These are phyloP conservation scores for Mycena rebaudengoi DNA, from an alignment of 768 basidiomycete genomes.

Conservation along the genomic window DNA sequence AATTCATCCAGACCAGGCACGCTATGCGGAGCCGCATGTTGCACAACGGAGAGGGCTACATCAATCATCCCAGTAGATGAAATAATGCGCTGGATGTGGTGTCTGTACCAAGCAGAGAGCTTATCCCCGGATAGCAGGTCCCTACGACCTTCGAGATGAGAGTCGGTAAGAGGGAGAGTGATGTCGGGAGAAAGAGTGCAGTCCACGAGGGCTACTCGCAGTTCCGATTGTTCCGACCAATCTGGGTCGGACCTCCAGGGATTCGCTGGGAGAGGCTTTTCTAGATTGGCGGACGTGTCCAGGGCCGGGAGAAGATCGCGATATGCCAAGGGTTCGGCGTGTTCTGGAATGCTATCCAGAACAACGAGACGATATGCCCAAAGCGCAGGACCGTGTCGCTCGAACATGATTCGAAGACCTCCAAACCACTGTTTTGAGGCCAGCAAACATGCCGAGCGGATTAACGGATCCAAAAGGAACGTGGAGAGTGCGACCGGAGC, in stretches of 20 bases:
- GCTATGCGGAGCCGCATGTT: constrained; percentile 86
- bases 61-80: constrained; percentile 78
- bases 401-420: constrained; percentile 65
- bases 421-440: constrained; percentile 69
- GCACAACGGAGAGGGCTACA: constrained; percentile 78
- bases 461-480: constrained; percentile 70
- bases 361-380: constrained; percentile 78
- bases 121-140: constrained; percentile 44
- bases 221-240: constrained; percentile 61
- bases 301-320: constrained; percentile 69
- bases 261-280: constrained; percentile 41
- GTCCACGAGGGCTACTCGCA: constrained; percentile 44
- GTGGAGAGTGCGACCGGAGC: constrained; percentile 61
- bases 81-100: constrained; percentile 69
- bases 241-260: constrained; percentile 65
- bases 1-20: constrained; percentile 82
- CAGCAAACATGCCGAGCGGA: constrained; percentile 67
- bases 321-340: constrained; percentile 70
- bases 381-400: constrained; percentile 62
- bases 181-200: constrained; percentile 18
- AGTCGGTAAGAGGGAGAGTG: background rate
- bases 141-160: constrained; percentile 11
- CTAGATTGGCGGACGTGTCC: constrained; percentile 56
- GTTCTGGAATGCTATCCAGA: constrained; percentile 78
- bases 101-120: constrained; percentile 79